These are phyloP conservation scores for Linum trigynum DNA, from an alignment of 345 rosid species.

Conservation along the genomic window DNA sequence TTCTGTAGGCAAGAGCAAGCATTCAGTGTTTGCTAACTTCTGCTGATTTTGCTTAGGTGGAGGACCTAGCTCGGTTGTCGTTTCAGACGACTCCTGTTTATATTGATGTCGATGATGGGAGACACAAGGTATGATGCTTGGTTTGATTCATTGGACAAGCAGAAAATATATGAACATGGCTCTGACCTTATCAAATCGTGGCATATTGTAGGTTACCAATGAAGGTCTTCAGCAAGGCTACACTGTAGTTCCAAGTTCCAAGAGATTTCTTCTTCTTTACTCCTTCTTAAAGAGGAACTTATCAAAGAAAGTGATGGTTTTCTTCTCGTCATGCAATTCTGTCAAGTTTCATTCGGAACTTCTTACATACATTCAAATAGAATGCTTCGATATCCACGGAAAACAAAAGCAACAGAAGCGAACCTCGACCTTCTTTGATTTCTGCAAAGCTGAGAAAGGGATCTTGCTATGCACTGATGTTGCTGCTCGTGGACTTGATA, in stretches of 20 bases:
- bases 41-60: constrained; percentile 38
- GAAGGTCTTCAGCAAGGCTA: constrained; percentile 96
- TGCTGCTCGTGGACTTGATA: constrained; percentile 98
- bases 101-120: constrained; percentile 90
- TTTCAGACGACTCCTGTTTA: constrained; percentile 73
- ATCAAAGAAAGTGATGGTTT: constrained; percentile 93
- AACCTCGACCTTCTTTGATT: constrained; percentile 86
- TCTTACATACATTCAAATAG: constrained; percentile 65
- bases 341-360: constrained; percentile 84
- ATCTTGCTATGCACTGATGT: constrained; percentile 93
- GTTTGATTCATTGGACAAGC: constrained; percentile 6
- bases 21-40: neutral
- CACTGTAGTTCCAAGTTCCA: constrained; percentile 73
- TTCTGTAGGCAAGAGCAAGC: neutral
- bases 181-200: constrained; percentile 10
- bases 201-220: constrained; percentile 66
- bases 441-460: constrained; percentile 89
- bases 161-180: constrained; percentile 3
- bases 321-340: constrained; percentile 97
- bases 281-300: constrained; percentile 84
- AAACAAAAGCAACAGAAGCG: constrained; percentile 87
- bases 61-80: constrained; percentile 93
- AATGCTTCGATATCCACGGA: constrained; percentile 83
- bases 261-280: constrained; percentile 75
- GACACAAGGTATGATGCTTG: constrained; percentile 54